Conservation (phyloP, 441 rosid species). For the Geranium incanum region DNA sequence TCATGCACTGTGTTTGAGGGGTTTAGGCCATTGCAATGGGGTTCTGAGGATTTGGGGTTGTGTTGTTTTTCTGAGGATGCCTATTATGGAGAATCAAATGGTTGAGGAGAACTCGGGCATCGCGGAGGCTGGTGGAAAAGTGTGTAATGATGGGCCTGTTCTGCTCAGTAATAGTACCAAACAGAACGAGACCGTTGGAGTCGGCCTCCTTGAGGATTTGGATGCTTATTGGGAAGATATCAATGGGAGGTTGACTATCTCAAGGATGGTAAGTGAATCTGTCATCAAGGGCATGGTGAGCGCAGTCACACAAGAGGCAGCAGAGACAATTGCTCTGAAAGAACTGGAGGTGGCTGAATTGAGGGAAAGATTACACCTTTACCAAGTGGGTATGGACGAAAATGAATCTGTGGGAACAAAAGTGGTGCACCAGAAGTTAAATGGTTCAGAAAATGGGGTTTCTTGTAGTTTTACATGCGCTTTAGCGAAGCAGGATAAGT, state of each 20-base stretch:
- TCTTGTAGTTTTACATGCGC: constrained; percentile 22
- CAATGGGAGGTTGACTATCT: constrained; percentile 39
- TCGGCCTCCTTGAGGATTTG: constrained; percentile 45
- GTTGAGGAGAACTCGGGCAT: too few relatives aligned
- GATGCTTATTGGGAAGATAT: constrained; percentile 64
- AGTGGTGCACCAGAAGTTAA: constrained; percentile 16
- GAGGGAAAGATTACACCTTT: constrained; percentile 34
- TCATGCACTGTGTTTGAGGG: background rate
- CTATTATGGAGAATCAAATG: too few relatives aligned
- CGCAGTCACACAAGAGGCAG: constrained; percentile 70
- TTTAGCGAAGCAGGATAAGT: constrained; percentile 16
- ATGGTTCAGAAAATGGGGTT: constrained; percentile 10
- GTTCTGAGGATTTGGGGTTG: constrained; percentile 3
- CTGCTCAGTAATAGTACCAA: constrained; percentile 20
- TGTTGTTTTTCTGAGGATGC: too few relatives aligned
- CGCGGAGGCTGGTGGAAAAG: too few relatives aligned
- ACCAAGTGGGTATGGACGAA: constrained; percentile 31
- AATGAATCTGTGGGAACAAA: constrained; percentile 19
- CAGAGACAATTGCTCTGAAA: constrained; percentile 51
- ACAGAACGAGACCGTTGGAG: constrained; percentile 28
- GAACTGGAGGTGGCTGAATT: constrained; percentile 53
- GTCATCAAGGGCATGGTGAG: constrained; percentile 63
- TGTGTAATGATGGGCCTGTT: too few relatives aligned
- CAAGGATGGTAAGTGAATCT: constrained; percentile 74
- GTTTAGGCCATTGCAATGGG: constrained; percentile 1